Conservation (phyloP, 2,329 filamentous ascomycete species). For the Dactylellina leptospora region DNA sequence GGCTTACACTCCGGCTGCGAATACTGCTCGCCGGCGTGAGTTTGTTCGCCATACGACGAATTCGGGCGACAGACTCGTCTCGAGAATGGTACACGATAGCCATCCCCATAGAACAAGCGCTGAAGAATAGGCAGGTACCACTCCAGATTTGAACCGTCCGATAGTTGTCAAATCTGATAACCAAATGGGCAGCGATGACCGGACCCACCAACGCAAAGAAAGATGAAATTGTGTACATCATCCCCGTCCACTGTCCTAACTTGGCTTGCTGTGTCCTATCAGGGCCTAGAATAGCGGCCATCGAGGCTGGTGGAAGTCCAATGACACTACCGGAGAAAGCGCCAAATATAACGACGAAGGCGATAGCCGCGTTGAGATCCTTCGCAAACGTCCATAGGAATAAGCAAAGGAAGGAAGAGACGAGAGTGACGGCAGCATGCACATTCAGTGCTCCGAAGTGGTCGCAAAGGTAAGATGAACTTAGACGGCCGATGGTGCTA, state of each 20-base stretch:
- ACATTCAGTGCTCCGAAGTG: constrained; percentile 49
- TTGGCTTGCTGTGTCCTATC: constrained; percentile 42
- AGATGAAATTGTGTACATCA: constrained; percentile 50
- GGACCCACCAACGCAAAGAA: constrained; percentile 41
- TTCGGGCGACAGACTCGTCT: constrained; percentile 24
- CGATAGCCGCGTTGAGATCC: constrained; percentile 12
- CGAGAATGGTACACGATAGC: constrained; percentile 37
- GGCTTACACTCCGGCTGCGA: constrained; percentile 36
- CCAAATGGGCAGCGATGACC: constrained; percentile 35
- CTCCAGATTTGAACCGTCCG: constrained; percentile 41
- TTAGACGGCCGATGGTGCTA: constrained; percentile 49
- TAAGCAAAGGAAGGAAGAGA: constrained; percentile 41
- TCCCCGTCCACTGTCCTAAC: constrained; percentile 48
- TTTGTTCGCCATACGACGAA: constrained; percentile 17
- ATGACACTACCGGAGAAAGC: constrained; percentile 49
- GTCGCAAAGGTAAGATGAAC: constrained; percentile 47
- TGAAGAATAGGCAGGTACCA: constrained; percentile 38
- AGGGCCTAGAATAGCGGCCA: constrained; percentile 40
- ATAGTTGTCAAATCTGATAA: constrained; percentile 35
- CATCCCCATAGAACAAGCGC: constrained; percentile 23
- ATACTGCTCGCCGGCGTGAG: constrained; percentile 30
- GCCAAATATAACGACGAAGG: constrained; percentile 45
- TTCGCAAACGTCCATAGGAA: constrained; percentile 49
- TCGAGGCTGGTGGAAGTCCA: constrained; percentile 44
- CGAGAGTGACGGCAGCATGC: constrained; percentile 26